Percentiles rank a stretch among this genome's conserved stretches.
Conservation (phyloP, 345 rosid species). For the Bruguiera gymnorhiza region DNA sequence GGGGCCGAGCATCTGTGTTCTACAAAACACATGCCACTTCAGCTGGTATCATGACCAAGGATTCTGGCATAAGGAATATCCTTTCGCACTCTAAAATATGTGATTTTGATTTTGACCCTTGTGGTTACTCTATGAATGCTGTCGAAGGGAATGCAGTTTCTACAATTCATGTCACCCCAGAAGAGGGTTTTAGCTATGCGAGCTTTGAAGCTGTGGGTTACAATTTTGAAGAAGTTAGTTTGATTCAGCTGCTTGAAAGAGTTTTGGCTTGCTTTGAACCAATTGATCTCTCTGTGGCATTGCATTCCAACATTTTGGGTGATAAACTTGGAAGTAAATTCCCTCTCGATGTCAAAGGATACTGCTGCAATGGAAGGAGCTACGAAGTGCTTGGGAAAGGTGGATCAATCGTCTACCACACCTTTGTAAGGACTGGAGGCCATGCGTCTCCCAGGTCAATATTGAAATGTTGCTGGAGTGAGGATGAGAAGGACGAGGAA, state of each 20-base stretch:
- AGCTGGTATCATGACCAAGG: conserved; percentile 51
- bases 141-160: conserved; percentile 68
- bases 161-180: conserved; percentile 77
- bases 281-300: conserved; percentile 51
- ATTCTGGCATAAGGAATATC: conserved; percentile 71
- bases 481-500: conserved; percentile 50
- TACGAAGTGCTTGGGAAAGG: conserved; percentile 51
- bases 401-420: conserved; percentile 55
- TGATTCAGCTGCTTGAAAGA: conserved; percentile 47
- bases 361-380: conserved; percentile 44
- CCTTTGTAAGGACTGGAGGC: conserved; percentile 28
- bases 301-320: conserved; percentile 40
- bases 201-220: conserved; percentile 77
- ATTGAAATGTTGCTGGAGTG: conserved; percentile 53
- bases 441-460: conserved; percentile 50
- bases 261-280: conserved; percentile 64
- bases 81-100: conserved; percentile 64
- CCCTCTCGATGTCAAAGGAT: conserved; percentile 43
- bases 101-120: conserved; percentile 73
- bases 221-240: conserved; percentile 32
- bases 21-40: conserved; percentile 43
- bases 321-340: conserved; percentile 23
- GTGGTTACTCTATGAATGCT: conserved; percentile 82
- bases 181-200: conserved; percentile 79
- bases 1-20: conserved; percentile 59